Evolutionary conservation across 805 yeast species (phyloP).

Genomic region (Citeromyces nyonsensis): DNA sequence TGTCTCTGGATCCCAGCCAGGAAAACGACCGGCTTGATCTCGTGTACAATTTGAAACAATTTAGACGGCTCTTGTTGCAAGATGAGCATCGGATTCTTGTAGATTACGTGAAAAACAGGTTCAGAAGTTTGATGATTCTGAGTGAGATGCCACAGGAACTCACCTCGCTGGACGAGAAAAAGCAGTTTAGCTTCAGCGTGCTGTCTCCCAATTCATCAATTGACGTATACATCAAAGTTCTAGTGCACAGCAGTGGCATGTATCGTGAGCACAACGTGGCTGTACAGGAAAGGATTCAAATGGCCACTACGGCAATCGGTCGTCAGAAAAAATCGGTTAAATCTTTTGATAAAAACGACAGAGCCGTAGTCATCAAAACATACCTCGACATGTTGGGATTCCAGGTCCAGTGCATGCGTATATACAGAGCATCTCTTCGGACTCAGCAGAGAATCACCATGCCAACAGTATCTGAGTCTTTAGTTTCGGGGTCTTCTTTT

Average conservation of each 20-base stretch:
- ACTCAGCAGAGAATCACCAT: no score
- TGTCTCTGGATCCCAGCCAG: neutral
- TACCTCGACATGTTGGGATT: constrained; percentile 40
- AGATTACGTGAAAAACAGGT: constrained; percentile 54
- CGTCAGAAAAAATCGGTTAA: constrained; percentile 6
- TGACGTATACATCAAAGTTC: constrained; percentile 24
- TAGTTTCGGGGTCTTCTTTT: neutral
- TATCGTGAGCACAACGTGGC: constrained; percentile 40
- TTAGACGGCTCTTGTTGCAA: constrained; percentile 21
- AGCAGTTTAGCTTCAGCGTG: constrained; percentile 18
- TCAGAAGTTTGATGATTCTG: constrained; percentile 43
- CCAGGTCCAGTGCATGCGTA: constrained; percentile 49
- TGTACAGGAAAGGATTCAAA: constrained; percentile 18
- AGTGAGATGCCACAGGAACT: constrained; percentile 24
- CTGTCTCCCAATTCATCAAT: constrained; percentile 24
- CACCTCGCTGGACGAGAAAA: constrained; percentile 8
- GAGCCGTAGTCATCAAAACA: constrained; percentile 25
- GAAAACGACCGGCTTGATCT: constrained; percentile 29
- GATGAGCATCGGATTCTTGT: constrained; percentile 54
- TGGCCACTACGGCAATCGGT: constrained; percentile 17
- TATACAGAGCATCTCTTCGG: constrained; percentile 31
- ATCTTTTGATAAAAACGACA: constrained; percentile 19
- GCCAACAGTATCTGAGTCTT: no score
- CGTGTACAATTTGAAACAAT: constrained; percentile 31
- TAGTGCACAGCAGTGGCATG: constrained; percentile 29